phyloP scores from a whole-genome alignment of 352 stramenopile species.

The Phytophthora agathidicida region DNA sequence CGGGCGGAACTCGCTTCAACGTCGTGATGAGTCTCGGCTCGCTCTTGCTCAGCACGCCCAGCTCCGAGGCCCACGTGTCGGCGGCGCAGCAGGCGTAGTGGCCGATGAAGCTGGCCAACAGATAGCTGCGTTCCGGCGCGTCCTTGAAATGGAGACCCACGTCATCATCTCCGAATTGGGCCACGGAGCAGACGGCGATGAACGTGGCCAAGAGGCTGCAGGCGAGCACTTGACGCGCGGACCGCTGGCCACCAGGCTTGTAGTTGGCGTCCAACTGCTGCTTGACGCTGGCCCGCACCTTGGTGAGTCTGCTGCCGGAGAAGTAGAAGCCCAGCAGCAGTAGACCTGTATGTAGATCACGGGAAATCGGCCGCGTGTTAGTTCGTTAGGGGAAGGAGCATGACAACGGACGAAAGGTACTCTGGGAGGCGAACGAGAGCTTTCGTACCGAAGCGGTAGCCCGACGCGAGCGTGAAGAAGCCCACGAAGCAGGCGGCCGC shows the following conservation, averaged over 20 bases:
- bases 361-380: too few relatives aligned
- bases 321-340: conserved; percentile 89
- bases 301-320: conserved; percentile 87
- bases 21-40: conserved; percentile 90
- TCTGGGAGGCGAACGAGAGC: neutral
- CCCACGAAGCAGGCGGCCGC: conserved; percentile 69
- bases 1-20: conserved; percentile 77
- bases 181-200: conserved; percentile 64
- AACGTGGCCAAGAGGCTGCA: conserved; percentile 71
- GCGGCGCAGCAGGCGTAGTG: conserved; percentile 94
- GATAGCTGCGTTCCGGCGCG: conserved; percentile 42
- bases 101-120: conserved; percentile 85
- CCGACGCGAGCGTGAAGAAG: conserved; percentile 61
- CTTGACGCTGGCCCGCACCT: conserved; percentile 64
- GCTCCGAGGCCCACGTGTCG: conserved; percentile 96
- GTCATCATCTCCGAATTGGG: conserved; percentile 48
- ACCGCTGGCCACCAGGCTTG: conserved; percentile 82
- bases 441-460: conserved; percentile 72
- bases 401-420: too few relatives aligned
- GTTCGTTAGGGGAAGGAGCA: too few relatives aligned
- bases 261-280: conserved; percentile 72
- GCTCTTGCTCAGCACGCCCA: conserved; percentile 89
- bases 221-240: conserved; percentile 76
- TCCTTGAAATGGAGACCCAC: conserved; percentile 42
- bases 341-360: conserved; percentile 37